These are phyloP conservation scores for Gymnopilus dilepis DNA, from an alignment of 768 basidiomycete species.

Conservation along the genomic window DNA sequence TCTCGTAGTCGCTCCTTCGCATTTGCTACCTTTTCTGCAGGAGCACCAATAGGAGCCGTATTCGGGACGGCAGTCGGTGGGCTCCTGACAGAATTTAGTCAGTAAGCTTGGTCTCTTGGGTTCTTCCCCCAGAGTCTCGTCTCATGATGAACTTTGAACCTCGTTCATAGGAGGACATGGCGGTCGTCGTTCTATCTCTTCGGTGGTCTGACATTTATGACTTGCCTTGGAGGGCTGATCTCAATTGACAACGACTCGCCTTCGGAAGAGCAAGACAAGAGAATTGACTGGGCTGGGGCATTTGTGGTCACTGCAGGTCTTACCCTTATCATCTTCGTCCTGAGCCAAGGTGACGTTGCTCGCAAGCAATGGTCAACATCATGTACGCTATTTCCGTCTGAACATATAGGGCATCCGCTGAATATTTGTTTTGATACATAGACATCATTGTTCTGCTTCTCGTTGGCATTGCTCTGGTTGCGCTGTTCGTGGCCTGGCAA, in stretches of 20 bases:
- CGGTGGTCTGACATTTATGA: constrained; percentile 58
- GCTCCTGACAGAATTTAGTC: constrained; percentile 60
- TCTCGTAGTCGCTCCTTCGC: constrained; percentile 68
- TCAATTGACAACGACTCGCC: constrained; percentile 65
- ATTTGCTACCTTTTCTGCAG: constrained; percentile 84
- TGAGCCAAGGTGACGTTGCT: constrained; percentile 68
- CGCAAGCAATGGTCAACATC: constrained; percentile 64
- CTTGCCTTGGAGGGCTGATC: constrained; percentile 56
- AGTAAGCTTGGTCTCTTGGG: constrained; percentile 29
- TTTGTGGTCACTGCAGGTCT: constrained; percentile 65
- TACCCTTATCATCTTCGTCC: constrained; percentile 72
- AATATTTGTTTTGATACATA: constrained; percentile 11
- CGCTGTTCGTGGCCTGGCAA: constrained; percentile 71
- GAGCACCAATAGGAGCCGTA: constrained; percentile 81
- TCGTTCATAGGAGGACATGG: constrained; percentile 57
- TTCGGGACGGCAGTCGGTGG: constrained; percentile 76
- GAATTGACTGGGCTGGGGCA: constrained; percentile 83
- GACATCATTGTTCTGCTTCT: constrained; percentile 78
- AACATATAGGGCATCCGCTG: background rate
- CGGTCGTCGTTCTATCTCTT: constrained; percentile 64
- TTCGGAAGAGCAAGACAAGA: constrained; percentile 44
- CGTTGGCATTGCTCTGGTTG: constrained; percentile 60
- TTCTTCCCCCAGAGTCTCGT: background rate
- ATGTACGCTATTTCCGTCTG: constrained; percentile 23
- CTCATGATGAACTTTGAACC: background rate